Evolutionary conservation across 2,329 filamentous ascomycete species (phyloP).

Genomic region (Arthrocladium fulminans): DNA sequence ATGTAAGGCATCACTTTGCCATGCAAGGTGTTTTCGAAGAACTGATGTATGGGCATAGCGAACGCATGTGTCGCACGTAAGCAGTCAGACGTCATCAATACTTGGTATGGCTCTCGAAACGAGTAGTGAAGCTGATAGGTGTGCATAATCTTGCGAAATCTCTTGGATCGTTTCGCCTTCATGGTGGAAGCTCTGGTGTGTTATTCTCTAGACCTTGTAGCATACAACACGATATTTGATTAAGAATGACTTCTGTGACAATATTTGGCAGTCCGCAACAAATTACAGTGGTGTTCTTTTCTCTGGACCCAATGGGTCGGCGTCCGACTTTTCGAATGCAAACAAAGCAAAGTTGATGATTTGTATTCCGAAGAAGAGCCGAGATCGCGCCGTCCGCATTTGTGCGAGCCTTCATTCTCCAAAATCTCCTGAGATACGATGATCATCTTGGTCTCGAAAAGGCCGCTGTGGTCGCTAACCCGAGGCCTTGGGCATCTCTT

Average conservation of each 20-base stretch:
- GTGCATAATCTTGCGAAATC: constrained; percentile 87
- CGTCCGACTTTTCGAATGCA: constrained; percentile 1
- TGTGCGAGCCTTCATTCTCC: background rate
- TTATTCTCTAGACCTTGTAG: background rate
- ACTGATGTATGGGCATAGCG: constrained; percentile 78
- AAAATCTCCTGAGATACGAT: background rate
- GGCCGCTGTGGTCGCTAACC: background rate
- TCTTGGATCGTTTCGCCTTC: constrained; percentile 61
- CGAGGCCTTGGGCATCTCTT: constrained; percentile 9
- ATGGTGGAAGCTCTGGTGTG: constrained; percentile 37
- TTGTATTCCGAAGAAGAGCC: background rate
- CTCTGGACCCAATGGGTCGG: no score
- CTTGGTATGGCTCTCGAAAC: constrained; percentile 91
- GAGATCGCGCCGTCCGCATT: background rate
- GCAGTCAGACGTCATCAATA: constrained; percentile 79
- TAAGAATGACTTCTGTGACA: no score
- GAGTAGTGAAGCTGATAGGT: constrained; percentile 80
- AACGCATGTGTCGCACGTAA: constrained; percentile 70
- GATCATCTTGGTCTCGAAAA: constrained; percentile 6
- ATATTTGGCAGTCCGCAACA: no score
- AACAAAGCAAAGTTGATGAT: background rate
- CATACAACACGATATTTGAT: no score
- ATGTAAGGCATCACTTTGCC: constrained; percentile 80
- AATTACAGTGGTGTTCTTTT: no score
- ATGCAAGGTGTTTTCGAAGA: constrained; percentile 73